These are phyloP conservation scores for Sugiyamaella floridensis DNA, from an alignment of 805 yeast genomes.

Conservation along the genomic window DNA sequence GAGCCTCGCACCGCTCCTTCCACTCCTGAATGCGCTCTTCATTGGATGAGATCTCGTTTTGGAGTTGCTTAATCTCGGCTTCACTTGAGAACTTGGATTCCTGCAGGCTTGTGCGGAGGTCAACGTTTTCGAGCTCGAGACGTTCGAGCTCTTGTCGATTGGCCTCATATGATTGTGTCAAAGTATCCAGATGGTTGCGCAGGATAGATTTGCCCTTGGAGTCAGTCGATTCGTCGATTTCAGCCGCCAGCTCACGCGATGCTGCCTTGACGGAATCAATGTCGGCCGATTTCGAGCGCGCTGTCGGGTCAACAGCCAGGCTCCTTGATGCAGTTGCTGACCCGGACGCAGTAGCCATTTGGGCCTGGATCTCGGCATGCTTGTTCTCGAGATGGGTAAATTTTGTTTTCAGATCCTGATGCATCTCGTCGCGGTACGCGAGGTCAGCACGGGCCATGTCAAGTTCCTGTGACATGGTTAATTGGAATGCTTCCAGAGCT, in stretches of 20 bases:
- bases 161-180: constrained; percentile 17
- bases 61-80: constrained; percentile 21
- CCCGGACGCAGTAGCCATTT: background rate
- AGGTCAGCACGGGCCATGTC: background rate
- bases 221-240: background rate
- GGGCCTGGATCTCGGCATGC: background rate
- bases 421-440: background rate
- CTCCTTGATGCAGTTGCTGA: background rate
- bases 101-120: constrained; percentile 19
- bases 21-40: constrained; percentile 23
- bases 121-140: constrained; percentile 23
- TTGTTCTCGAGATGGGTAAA: background rate
- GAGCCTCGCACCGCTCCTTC: constrained; percentile 25
- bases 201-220: constrained; percentile 13
- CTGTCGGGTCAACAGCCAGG: background rate
- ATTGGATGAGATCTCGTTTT: constrained; percentile 19
- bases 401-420: background rate
- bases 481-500: background rate
- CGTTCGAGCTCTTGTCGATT: constrained; percentile 20
- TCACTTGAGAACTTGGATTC: constrained; percentile 19
- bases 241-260: constrained; percentile 2
- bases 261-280: background rate
- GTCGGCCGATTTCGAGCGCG: background rate
- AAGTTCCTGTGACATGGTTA: background rate
- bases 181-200: constrained; percentile 15